These are phyloP conservation scores for Trypanosoma scelopori DNA, from an alignment of 208 protist genomes.

Conservation along the genomic window DNA sequence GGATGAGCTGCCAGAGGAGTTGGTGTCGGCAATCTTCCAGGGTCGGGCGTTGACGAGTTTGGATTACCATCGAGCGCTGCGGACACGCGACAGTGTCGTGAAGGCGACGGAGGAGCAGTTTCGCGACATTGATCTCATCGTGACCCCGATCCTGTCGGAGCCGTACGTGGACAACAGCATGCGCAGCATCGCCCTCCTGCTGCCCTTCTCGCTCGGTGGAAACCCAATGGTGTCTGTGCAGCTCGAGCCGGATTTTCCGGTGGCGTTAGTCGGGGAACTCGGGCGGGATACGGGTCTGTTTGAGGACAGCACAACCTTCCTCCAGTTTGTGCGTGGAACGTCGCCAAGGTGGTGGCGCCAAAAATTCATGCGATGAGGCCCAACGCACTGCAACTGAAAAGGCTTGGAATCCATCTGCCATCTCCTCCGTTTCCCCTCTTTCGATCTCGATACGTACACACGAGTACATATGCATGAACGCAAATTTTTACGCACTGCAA, in stretches of 20 bases:
- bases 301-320: slow-evolving; percentile 77
- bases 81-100: slow-evolving; percentile 78
- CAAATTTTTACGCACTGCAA: too few relatives aligned
- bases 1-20: slow-evolving; percentile 61
- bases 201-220: slow-evolving; percentile 82
- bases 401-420: too few relatives aligned
- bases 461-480: too few relatives aligned
- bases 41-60: slow-evolving; percentile 48
- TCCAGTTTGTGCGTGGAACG: slow-evolving; percentile 78
- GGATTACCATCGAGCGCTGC: slow-evolving; percentile 77
- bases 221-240: slow-evolving; percentile 84
- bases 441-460: too few relatives aligned
- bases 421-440: too few relatives aligned
- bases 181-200: slow-evolving; percentile 54
- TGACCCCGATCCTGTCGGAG: slow-evolving; percentile 72
- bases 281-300: slow-evolving; percentile 82
- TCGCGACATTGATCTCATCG: slow-evolving; percentile 78
- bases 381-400: too few relatives aligned
- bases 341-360: slow-evolving; percentile 70
- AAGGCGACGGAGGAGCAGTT: slow-evolving; percentile 82
- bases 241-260: slow-evolving; percentile 60
- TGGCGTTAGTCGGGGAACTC: slow-evolving; percentile 74
- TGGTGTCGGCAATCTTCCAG: slow-evolving; percentile 53
- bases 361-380: slow-evolving; percentile 31
- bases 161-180: slow-evolving; percentile 73